Percentiles rank a stretch among this genome's conserved stretches.
Conservation (phyloP, 2,329 filamentous ascomycete genomes). For the Aspergillus floridensis region DNA sequence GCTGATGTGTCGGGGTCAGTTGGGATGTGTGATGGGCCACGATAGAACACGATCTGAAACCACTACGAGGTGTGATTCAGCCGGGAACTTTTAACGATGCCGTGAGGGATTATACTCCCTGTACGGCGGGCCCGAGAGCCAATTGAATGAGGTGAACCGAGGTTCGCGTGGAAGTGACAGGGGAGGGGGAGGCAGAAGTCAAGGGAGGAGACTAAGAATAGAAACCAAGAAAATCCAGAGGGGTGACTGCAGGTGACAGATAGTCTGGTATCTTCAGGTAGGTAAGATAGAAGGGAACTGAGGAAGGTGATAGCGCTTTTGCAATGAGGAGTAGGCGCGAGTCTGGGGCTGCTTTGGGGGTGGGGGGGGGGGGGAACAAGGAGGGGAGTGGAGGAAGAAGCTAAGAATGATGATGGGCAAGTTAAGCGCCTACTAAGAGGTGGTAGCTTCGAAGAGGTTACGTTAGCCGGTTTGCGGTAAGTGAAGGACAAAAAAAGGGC, state of each 20-base stretch:
- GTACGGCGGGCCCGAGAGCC: not conserved
- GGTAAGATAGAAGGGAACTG: not conserved
- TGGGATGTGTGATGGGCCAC: not conserved
- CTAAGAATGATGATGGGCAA: not conserved
- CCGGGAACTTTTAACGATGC: not conserved
- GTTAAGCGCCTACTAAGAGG: slow-evolving; percentile 5
- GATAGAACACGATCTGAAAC: not conserved
- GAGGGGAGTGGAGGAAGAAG: not conserved
- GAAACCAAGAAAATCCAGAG: not conserved
- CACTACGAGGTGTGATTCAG: not conserved
- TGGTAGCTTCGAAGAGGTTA: too few relatives aligned
- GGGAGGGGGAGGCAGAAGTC: not conserved
- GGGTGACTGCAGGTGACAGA: not conserved
- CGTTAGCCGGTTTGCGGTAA: not conserved
- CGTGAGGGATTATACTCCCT: not conserved
- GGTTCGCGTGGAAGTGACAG: not conserved
- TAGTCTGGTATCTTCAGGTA: too few relatives aligned
- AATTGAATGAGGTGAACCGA: not conserved
- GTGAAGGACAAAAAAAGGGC: not conserved
- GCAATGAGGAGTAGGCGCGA: not conserved
- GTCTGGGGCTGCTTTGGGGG: too few relatives aligned
- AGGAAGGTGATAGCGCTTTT: not conserved
- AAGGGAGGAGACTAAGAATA: not conserved
- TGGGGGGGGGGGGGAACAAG: not conserved
- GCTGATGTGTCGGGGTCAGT: not conserved